phyloP scores from a whole-genome alignment of 371 early-diverging fungal genomes.

The Mucor racemosus region DNA sequence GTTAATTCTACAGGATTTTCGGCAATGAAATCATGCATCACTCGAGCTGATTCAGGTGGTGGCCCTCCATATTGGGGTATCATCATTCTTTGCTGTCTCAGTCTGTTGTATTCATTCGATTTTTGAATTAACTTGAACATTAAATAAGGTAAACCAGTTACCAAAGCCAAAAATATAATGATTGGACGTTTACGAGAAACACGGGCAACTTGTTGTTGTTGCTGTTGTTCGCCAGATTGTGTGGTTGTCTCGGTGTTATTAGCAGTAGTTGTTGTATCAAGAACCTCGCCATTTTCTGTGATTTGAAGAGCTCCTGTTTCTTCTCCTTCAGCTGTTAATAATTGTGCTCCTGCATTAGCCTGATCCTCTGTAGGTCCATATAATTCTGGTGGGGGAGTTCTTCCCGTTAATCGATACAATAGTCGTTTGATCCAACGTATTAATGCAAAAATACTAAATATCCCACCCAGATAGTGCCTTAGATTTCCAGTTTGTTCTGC shows the following conservation, averaged over 20 bases:
- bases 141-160: constrained; percentile 89
- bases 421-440: constrained; percentile 67
- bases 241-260: constrained; percentile 7
- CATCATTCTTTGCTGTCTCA: constrained; percentile 50
- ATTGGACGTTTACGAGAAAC: constrained; percentile 62
- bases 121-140: constrained; percentile 81
- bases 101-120: constrained; percentile 28
- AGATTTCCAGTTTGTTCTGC: constrained; percentile 94
- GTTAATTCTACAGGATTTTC: constrained; percentile 80
- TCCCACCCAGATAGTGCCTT: constrained; percentile 80
- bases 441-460: constrained; percentile 76
- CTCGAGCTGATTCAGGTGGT: constrained; percentile 85
- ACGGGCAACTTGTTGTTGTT: constrained; percentile 56
- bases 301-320: constrained; percentile 28
- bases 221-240: constrained; percentile 55
- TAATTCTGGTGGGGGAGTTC: constrained; percentile 67
- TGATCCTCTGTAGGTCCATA: constrained; percentile 47
- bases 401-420: constrained; percentile 66
- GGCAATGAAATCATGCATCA: constrained; percentile 83
- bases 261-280: constrained; percentile 7
- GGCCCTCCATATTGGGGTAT: constrained; percentile 35
- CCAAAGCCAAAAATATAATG: constrained; percentile 77
- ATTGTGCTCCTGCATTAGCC: not conserved
- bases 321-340: not conserved
- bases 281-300: constrained; percentile 38